Base-by-base conservation (phyloP, 805 yeast genomes). In the Danielozyma ontarioensis region DNA sequence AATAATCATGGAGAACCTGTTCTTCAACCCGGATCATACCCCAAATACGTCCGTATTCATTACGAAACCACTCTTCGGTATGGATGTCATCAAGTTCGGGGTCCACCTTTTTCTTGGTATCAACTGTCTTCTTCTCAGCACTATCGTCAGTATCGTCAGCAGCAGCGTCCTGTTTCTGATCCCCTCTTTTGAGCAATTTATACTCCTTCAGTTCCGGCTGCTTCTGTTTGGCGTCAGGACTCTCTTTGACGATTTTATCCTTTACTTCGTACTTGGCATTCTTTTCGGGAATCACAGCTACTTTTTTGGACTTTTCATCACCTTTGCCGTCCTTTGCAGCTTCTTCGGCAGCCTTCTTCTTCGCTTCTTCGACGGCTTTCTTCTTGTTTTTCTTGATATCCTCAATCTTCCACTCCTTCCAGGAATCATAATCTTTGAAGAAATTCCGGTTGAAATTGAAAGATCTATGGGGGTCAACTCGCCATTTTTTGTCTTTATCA, bases 1-100 rank as follows among this genome's bases (percentile, higher is more conserved):
- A 32, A 18, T 42, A 50, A 31, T 52, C 50, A 36, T 55, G 59
- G 7, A 57, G 27, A 1, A 25, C 22, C 27, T 51, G 55, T 29
- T 59, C 46, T 21, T 54, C 51, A 1, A 23, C n/a, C 4, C 27
- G 33, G 22, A 54, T 48, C 11, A 22, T 33, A 2, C 39, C 26
- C 50, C 57, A 42, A 25, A 32, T 18, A 7, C 17, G 27, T 11
- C 40, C 40, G 35, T 32, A 36, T 21, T 34, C 27, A 19, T 30
- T 10, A 10, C 10, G 22, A 10, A 19, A 19, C n/a, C n/a, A n/a
- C n/a, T n/a, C n/a, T n/a, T n/a, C n/a, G n/a, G n/a, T n/a, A 10
- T 19, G 5, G 13, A 5, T 23, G 13, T 23, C 25, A 5, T 5
- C 11, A 10, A 23, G 25, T n/a, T n/a, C 25, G 12, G 25, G 13